Evolutionary conservation across 345 rosid genomes (phyloP), one percentile per base, ranked within the genome.

Genomic region (Anacardium occidentale): DNA sequence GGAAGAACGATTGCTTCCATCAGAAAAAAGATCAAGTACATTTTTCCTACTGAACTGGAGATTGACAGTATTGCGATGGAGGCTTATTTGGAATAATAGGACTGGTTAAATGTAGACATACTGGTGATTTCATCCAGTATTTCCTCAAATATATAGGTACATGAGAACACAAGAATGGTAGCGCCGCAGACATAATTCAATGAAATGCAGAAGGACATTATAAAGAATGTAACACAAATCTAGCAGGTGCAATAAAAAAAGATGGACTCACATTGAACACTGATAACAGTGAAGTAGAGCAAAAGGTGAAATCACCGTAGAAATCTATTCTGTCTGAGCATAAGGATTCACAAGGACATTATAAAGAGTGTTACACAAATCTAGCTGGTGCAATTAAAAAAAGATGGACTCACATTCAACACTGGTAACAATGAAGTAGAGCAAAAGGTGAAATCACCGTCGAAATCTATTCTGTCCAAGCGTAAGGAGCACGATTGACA

Each of bases 401-500:
- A 63, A n/a, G n/a, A n/a, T 11, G 52, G 52, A 42, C n/a, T 42
- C 37, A 34, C 37, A 34, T 34, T 34, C 37, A 34, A 34, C 37
- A 34, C 37, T 34, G 37, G 37, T 3, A 34, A 34, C 5, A 34
- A 32, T 32, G 37, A 32, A 32, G 37, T 32, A 32, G 37, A n/a
- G n/a, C n/a, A n/a, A n/a, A n/a, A 34, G 37, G 37, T 0, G 37
- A 34, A 34, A 34, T 34, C 37, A 34, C 2, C 4, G n/a, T n/a
- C n/a, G n/a, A n/a, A n/a, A n/a, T n/a, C n/a, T n/a, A n/a, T n/a
- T n/a, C n/a, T n/a, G 66, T 84, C 92, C 92, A 88, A 40, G 58
- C 29, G 77, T 82, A 88, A 25, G 93, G 85, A 62, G 90, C 91
- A 24, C 83, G 88, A 18, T 87, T 90, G 62, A 89, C 91, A 69